A percentile compares a stretch with the other conserved stretches of the same genome.
Evolutionary conservation across 2,329 filamentous ascomycete species (phyloP).

Genomic region (Aureobasidium sp.): DNA sequence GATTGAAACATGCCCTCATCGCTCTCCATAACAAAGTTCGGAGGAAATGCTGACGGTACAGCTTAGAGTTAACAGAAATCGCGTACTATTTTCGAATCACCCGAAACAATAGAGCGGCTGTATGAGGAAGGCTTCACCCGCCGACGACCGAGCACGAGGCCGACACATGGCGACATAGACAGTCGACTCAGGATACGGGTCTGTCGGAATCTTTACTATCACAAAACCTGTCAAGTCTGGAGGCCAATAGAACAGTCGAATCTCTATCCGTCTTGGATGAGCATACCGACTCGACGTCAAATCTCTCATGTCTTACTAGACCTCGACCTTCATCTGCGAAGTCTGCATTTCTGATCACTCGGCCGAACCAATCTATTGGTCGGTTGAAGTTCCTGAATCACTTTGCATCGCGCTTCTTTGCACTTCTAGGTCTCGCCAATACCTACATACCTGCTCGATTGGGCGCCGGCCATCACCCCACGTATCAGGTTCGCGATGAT

Average conservation of each 20-base stretch:
- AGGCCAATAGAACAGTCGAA: background rate
- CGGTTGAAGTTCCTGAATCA: background rate
- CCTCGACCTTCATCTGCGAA: background rate
- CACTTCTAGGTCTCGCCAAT: background rate
- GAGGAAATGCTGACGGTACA: background rate
- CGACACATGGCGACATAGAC: background rate
- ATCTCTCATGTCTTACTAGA: constrained; percentile 1
- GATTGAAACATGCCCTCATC: background rate
- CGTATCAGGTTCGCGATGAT: constrained; percentile 3
- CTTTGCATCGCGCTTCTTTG: background rate
- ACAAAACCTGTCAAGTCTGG: too few species aligned
- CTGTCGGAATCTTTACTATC: background rate
- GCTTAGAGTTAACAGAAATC: background rate
- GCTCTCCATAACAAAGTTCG: background rate
- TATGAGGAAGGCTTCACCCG: background rate
- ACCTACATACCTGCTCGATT: background rate
- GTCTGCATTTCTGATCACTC: background rate
- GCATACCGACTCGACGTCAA: background rate
- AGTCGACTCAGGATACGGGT: background rate
- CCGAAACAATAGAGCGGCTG: background rate
- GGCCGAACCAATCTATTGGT: background rate
- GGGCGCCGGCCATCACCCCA: background rate
- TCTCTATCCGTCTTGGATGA: background rate
- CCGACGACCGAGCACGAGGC: background rate
- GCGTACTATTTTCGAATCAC: constrained; percentile 1